A percentile compares a stretch with the other conserved stretches of the same genome.
Evolutionary conservation across 306 rosid genomes (phyloP).

Genomic region (Casuarina cunninghamiana): DNA sequence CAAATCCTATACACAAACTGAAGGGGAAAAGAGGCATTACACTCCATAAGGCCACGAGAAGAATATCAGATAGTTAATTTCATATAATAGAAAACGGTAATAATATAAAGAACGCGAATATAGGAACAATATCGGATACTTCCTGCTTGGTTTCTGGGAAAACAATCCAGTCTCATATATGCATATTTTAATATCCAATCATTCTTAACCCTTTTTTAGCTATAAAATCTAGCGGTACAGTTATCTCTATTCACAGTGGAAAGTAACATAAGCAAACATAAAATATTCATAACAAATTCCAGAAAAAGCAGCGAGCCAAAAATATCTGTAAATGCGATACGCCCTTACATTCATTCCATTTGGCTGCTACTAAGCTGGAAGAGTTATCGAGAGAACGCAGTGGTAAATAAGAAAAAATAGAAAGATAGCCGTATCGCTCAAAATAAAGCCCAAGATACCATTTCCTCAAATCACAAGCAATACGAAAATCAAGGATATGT

Average conservation of each 20-base stretch:
- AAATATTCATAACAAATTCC: no score
- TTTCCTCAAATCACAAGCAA: constrained; percentile 10
- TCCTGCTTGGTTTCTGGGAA: not conserved
- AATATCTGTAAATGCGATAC: not conserved
- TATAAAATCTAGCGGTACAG: no score
- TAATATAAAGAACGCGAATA: not conserved
- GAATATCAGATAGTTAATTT: not conserved
- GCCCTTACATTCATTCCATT: not conserved
- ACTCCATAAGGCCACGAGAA: not conserved
- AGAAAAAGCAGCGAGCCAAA: not conserved
- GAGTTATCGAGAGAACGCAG: not conserved
- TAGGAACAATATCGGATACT: not conserved
- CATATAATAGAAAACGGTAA: no score
- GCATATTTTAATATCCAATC: no score
- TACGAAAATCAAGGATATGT: not conserved
- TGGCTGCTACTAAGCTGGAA: no score
- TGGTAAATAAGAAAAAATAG: not conserved
- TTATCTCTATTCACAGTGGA: not conserved
- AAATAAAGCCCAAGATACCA: not conserved
- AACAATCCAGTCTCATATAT: no score
- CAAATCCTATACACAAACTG: constrained; percentile 12
- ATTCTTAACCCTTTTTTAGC: no score
- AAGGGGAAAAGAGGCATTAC: not conserved
- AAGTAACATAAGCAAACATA: no score
- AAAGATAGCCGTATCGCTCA: not conserved